phyloP scores from a whole-genome alignment of 805 yeast species.

The Wickerhamiella parazyma region DNA sequence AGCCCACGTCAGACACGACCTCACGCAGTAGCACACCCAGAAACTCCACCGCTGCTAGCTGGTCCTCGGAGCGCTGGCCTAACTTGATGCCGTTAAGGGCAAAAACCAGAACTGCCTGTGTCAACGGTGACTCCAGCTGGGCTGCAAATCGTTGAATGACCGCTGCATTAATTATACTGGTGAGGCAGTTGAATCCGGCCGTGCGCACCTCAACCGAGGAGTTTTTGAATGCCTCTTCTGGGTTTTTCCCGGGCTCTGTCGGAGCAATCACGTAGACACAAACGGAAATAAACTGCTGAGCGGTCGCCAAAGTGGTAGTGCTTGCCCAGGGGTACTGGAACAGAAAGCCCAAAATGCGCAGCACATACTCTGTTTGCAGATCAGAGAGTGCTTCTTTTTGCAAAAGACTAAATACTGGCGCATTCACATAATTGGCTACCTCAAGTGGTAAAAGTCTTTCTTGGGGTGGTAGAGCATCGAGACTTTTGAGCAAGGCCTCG shows the following conservation, averaged over 20 bases:
- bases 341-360: conserved; percentile 35
- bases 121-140: conserved; percentile 14
- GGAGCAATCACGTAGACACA: conserved; percentile 19
- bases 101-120: conserved; percentile 7
- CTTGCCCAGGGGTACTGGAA: conserved; percentile 20
- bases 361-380: conserved; percentile 32
- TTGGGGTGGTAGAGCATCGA: not conserved
- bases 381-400: conserved; percentile 35
- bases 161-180: conserved; percentile 16
- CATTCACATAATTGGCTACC: conserved; percentile 48
- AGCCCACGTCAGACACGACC: conserved; percentile 16
- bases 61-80: not conserved
- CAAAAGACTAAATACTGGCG: conserved; percentile 44
- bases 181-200: conserved; percentile 21
- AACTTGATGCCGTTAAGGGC: conserved; percentile 1
- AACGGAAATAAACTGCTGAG: conserved; percentile 20
- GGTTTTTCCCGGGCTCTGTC: conserved; percentile 11
- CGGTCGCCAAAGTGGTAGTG: conserved; percentile 14
- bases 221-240: conserved; percentile 11
- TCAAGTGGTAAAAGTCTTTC: not conserved
- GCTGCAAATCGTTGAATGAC: conserved; percentile 7
- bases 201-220: conserved; percentile 16
- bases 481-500: not conserved
- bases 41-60: not conserved
- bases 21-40: not conserved